Base-by-base conservation (phyloP, 176 grass and related monocot species). In the Olyra latifolia region DNA sequence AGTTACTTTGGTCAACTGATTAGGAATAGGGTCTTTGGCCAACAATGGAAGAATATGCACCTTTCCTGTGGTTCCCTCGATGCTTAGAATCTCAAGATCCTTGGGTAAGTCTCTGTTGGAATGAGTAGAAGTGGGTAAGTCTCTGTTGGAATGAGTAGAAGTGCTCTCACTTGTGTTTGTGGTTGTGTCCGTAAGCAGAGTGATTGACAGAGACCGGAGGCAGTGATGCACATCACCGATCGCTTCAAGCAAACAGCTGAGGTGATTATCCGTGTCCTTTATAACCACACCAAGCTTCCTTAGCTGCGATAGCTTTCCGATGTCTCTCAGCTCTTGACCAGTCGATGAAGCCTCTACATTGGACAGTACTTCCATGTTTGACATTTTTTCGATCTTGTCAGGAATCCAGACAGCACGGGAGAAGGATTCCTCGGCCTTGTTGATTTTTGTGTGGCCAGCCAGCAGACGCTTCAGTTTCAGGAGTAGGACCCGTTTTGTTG, bases 241-340 rank as follows among this genome's bases (percentile, higher is more conserved):
- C 9, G 20, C 22, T 56, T 23, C 2, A 56, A 24, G 54, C 54
- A 56, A 56, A 56, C 10, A 22, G 5, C 2, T 56, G 54, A 56
- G 54, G 54, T 56, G 54, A 8, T n/a, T 56, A 2, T 56, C 9
- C 8, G 20, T 56, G 12, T 65, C 60, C 32, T 78, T 0, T 19
- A 78, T 78, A 38, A 65, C 75, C 28, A 78, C 75, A 16, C 75
- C 45, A 0, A 78, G 60, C 60, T 78, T 65, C 60, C 60, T 65
- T 28, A 78, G 1, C 6, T 39, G 42, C 45, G 59, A 50, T 16
- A 78, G 27, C 0, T 48, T 44, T 60, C 73, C 73, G 28, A 61
- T 61, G 3, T 29, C 56, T 27, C 10, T 27, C 72, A 75, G 27
- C 5, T 42, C 72, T 9, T 24, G 16, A 23, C 11, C 42, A 0